Base-by-base conservation (phyloP, 805 yeast genomes). In the Kuraishia capsulata region DNA sequence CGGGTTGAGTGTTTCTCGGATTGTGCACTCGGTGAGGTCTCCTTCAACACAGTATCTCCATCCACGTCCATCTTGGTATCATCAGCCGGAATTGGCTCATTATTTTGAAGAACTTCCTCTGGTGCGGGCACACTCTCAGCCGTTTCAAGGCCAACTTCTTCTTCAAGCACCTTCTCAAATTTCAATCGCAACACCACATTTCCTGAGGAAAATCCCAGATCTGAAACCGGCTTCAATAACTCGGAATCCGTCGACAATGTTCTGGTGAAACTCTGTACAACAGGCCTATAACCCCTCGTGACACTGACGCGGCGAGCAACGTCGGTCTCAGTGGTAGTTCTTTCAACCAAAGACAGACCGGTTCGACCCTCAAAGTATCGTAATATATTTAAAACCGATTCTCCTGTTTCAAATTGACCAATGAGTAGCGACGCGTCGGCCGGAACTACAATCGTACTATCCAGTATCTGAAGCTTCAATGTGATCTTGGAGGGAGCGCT, bases 121-220 rank as follows among this genome's bases (percentile, higher is more conserved):
- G n/a, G n/a, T n/a, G n/a, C n/a, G n/a, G n/a, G n/a, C n/a, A n/a
- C n/a, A n/a, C n/a, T n/a, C n/a, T n/a, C n/a, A n/a, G n/a, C n/a
- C n/a, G n/a, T n/a, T n/a, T n/a, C n/a, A n/a, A n/a, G n/a, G n/a
- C n/a, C n/a, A n/a, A n/a, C n/a, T n/a, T n/a, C n/a, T n/a, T n/a
- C n/a, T n/a, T n/a, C n/a, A n/a, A n/a, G n/a, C n/a, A n/a, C 40
- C 28, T 56, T 37, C 23, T 45, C 48, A 39, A 48, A 55, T 9
- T 54, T 42, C 25, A 58, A 33, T 18, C 63, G 44, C 19, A 58
- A 24, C 2, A 56, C 42, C 33, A 52, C 55, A 24, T 45, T 56
- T 0, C 61, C 61, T n/a, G n/a, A n/a, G 5, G 34, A 40, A n/a
- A 54, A 41, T 24, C 59, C 59, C 20, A 49, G 40, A 14, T 47